Conservation (phyloP, 345 rosid genomes). For the Eucalyptus albens region DNA sequence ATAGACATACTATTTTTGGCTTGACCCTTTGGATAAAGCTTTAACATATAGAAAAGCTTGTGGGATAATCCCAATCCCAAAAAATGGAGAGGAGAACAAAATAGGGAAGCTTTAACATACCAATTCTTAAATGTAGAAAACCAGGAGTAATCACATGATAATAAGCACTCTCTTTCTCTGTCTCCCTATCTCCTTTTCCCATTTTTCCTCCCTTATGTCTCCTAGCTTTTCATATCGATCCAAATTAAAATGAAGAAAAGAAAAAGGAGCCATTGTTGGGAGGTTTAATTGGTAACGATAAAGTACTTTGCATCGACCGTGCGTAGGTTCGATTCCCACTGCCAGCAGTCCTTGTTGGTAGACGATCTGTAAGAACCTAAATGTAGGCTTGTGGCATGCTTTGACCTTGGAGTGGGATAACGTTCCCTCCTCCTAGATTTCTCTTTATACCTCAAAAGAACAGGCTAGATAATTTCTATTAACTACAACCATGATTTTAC, state of each 20-base stretch:
- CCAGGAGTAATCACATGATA: background rate
- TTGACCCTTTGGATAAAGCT: background rate
- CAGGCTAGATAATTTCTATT: background rate
- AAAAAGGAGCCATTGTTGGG: background rate
- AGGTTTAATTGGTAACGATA: background rate
- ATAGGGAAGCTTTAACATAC: background rate
- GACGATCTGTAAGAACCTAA: background rate
- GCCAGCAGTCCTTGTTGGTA: background rate
- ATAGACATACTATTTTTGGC: background rate
- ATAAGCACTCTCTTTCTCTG: background rate
- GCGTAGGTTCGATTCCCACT: background rate
- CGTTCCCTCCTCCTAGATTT: background rate
- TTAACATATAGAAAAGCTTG: too few relatives aligned
- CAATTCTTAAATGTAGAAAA: background rate
- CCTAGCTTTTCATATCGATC: background rate
- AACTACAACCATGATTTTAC: constrained; percentile 28
- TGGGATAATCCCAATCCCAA: background rate
- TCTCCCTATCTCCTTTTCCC: background rate
- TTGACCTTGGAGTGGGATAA: background rate
- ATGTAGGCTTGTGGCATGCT: background rate
- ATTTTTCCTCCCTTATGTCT: background rate
- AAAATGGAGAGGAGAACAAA: background rate
- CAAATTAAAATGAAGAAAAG: background rate
- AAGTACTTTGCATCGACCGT: background rate
- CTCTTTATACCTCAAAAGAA: background rate